Percentiles rank a stretch among this genome's conserved stretches.
Evolutionary conservation across 495 filamentous ascomycete species (phyloP).

Genomic region (Diplogelasinospora grovesii): DNA sequence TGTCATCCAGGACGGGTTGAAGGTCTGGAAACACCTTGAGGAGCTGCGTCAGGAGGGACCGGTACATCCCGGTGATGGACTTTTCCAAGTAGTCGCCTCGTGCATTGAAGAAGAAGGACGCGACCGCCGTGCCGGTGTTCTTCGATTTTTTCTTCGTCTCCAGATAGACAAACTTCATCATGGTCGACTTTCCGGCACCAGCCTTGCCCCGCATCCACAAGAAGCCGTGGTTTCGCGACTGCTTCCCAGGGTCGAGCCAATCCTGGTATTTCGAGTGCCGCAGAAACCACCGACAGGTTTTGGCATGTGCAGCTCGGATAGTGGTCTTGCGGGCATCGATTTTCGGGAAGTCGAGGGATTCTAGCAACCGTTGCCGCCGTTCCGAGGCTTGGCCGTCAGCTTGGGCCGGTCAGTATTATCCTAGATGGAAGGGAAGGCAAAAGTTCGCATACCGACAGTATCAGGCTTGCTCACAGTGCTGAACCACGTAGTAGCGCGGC

Average conservation of each 20-base stretch:
- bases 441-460: no score
- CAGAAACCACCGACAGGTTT: slow-evolving; percentile 45
- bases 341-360: slow-evolving; percentile 27
- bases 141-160: slow-evolving; percentile 1
- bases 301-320: slow-evolving; percentile 28
- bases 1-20: slow-evolving; percentile 16
- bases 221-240: slow-evolving; percentile 37
- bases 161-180: slow-evolving; percentile 23
- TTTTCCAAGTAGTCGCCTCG: slow-evolving; percentile 38
- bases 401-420: no score
- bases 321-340: slow-evolving; percentile 31
- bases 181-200: slow-evolving; percentile 43
- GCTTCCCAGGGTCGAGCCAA: slow-evolving; percentile 35
- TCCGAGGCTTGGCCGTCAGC: no score
- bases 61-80: slow-evolving; percentile 46
- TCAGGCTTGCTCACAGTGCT: no score
- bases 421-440: no score
- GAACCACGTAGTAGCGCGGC: no score
- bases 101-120: slow-evolving; percentile 22
- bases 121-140: slow-evolving; percentile 2
- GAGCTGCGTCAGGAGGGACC: slow-evolving; percentile 37
- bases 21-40: slow-evolving; percentile 18
- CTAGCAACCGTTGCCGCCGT: no score
- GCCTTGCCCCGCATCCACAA: slow-evolving; percentile 51
- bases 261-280: slow-evolving; percentile 27